Evolutionary conservation across 2,329 filamentous ascomycete species (phyloP).

Genomic region (Aspergillus ochraceoroseus): DNA sequence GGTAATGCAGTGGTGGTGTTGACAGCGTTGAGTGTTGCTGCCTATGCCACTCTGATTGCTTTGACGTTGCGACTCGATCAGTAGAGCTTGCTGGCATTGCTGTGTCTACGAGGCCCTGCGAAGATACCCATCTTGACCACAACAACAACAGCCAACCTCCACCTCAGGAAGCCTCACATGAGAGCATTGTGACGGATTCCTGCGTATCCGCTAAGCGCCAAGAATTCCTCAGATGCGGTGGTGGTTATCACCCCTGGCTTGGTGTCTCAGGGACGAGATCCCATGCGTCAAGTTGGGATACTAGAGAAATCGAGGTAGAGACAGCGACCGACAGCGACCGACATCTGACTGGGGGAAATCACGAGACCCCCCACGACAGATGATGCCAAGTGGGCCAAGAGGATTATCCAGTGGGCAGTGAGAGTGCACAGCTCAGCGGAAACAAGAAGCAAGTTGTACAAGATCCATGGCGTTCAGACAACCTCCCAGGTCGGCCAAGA

Average conservation of each 20-base stretch:
- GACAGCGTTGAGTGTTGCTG: constrained; percentile 58
- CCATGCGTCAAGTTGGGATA: no score
- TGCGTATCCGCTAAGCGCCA: constrained; percentile 34
- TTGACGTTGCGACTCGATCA: constrained; percentile 51
- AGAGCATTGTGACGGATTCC: constrained; percentile 17
- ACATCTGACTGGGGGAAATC: constrained; percentile 14
- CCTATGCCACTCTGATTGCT: constrained; percentile 57
- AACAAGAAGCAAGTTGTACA: constrained; percentile 2
- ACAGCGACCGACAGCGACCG: constrained; percentile 10
- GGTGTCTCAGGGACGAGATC: background rate
- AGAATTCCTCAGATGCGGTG: constrained; percentile 26
- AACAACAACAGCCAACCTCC: no score
- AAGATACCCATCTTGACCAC: no score
- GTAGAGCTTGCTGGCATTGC: constrained; percentile 15
- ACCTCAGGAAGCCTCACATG: background rate
- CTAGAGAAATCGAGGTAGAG: background rate
- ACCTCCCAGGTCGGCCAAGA: no score
- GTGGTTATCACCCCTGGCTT: background rate
- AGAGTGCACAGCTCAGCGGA: constrained; percentile 2
- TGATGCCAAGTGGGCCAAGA: constrained; percentile 12
- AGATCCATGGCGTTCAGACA: no score
- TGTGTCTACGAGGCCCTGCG: no score
- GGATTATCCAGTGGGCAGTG: constrained; percentile 4
- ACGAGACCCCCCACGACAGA: constrained; percentile 5
- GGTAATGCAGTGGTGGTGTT: constrained; percentile 61